Evolutionary conservation across 495 filamentous ascomycete species (phyloP).

Genomic region (Pyronema domesticum): DNA sequence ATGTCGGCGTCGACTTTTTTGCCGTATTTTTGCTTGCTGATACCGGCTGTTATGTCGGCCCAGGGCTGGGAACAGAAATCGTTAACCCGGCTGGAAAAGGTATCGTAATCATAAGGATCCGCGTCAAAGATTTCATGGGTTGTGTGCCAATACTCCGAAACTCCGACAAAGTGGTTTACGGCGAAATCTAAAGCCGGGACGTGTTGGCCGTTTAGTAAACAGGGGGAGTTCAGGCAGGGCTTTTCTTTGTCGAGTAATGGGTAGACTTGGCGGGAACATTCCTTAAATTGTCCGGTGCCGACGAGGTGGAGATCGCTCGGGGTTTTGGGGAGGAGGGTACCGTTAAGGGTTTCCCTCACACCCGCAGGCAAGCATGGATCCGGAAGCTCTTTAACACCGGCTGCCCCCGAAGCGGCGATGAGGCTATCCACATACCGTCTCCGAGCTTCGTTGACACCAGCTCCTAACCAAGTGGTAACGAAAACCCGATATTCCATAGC

Average conservation of each 20-base stretch:
- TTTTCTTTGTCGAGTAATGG: conserved; percentile 74
- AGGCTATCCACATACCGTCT: conserved; percentile 60
- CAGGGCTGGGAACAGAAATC: conserved; percentile 76
- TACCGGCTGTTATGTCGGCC: conserved; percentile 47
- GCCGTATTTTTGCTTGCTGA: conserved; percentile 50
- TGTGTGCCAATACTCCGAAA: conserved; percentile 98
- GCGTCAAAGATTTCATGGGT: conserved; percentile 86
- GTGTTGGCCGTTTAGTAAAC: conserved; percentile 73
- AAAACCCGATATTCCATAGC: conserved; percentile 72
- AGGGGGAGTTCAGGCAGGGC: conserved; percentile 66
- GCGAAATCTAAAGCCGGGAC: conserved; percentile 94
- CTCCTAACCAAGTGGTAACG: conserved; percentile 90
- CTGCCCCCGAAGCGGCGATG: conserved; percentile 37
- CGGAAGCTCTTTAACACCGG: conserved; percentile 46
- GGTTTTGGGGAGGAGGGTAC: conserved; percentile 27
- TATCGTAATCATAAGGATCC: conserved; percentile 73
- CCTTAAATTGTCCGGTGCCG: conserved; percentile 71
- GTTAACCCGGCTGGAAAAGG: conserved; percentile 70
- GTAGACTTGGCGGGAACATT: conserved; percentile 65
- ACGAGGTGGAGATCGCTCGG: conserved; percentile 35
- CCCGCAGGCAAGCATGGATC: conserved; percentile 84
- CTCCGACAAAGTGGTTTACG: conserved; percentile 93
- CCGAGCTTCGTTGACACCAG: conserved; percentile 82
- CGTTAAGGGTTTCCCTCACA: conserved; percentile 48
- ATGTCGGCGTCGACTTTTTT: conserved; percentile 57